A percentile compares a stretch with the other conserved stretches of the same genome.
These are phyloP conservation scores for Trichosanthes truncata DNA, from an alignment of 306 rosid species.

Conservation along the genomic window DNA sequence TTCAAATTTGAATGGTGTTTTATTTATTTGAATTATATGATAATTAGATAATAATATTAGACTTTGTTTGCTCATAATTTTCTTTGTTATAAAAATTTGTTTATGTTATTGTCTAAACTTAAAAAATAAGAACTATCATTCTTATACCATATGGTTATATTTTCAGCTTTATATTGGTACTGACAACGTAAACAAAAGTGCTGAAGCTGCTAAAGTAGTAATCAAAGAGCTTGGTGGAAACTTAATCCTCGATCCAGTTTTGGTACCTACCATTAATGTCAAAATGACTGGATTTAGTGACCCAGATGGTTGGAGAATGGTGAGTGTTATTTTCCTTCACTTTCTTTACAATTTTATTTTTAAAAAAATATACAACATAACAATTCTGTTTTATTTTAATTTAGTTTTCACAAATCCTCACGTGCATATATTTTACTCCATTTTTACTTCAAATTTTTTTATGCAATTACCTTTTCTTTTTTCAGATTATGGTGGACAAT, in stretches of 20 bases:
- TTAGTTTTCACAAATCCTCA: too few species aligned
- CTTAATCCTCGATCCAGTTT: background rate
- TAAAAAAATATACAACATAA: too few species aligned
- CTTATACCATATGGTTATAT: too few species aligned
- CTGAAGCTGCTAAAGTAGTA: background rate
- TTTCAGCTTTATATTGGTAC: background rate
- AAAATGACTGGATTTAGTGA: background rate
- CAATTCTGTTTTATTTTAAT: background rate
- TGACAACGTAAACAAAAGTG: background rate
- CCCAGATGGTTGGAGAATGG: background rate
- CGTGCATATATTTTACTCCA: background rate
- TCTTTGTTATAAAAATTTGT: too few species aligned
- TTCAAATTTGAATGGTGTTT: too few species aligned
- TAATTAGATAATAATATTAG: too few species aligned
- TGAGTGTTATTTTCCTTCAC: background rate
- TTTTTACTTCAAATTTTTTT: too few species aligned
- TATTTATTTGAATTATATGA: background rate
- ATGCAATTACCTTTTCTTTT: background rate
- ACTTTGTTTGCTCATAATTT: background rate
- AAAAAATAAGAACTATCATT: too few species aligned
- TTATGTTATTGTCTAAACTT: too few species aligned
- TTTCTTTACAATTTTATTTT: background rate
- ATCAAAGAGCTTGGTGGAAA: slow-evolving; percentile 1
- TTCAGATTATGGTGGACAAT: slow-evolving; percentile 1
- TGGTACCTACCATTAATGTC: background rate